Conservation (phyloP, 495 filamentous ascomycete species). For the Friedmanniomyces simplex region DNA sequence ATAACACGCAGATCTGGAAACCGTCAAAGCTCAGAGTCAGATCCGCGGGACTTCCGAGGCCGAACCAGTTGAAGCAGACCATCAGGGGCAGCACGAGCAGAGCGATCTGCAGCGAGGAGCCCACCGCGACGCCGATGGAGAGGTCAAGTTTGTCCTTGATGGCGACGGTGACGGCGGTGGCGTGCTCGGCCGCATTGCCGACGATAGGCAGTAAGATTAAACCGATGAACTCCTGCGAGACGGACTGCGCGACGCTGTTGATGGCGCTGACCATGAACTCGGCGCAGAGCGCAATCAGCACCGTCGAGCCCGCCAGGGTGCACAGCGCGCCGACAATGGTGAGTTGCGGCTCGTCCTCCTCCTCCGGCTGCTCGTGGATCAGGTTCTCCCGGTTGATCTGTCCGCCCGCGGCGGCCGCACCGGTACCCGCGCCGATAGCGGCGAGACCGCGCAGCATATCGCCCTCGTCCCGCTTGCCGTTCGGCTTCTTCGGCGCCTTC, state of each 20-base stretch:
- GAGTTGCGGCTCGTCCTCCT: conserved; percentile 64
- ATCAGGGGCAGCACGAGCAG: conserved; percentile 25
- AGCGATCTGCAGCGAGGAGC: conserved; percentile 28
- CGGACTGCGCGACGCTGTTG: conserved; percentile 46
- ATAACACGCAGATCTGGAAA: conserved; percentile 24
- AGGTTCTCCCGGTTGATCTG: conserved; percentile 38
- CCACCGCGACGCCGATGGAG: conserved; percentile 26
- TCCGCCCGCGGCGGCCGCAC: conserved; percentile 34
- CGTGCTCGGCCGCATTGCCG: conserved; percentile 28
- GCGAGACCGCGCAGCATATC: conserved; percentile 52
- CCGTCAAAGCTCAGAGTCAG: conserved; percentile 27
- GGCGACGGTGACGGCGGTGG: conserved; percentile 24
- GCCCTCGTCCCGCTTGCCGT: conserved; percentile 42
- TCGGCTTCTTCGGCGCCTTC: conserved; percentile 48
- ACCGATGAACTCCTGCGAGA: conserved; percentile 27
- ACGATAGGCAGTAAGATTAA: conserved; percentile 29
- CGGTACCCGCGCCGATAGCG: conserved; percentile 44
- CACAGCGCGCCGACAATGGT: conserved; percentile 56
- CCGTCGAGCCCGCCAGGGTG: conserved; percentile 61
- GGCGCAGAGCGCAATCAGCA: conserved; percentile 75
- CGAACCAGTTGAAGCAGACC: conserved; percentile 26
- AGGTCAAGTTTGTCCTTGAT: conserved; percentile 31
- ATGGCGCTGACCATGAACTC: conserved; percentile 85
- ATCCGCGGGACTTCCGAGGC: conserved; percentile 17
- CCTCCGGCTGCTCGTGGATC: conserved; percentile 44